Conservation (phyloP, 257 asterid genomes). For the Cinchona pubescens region DNA sequence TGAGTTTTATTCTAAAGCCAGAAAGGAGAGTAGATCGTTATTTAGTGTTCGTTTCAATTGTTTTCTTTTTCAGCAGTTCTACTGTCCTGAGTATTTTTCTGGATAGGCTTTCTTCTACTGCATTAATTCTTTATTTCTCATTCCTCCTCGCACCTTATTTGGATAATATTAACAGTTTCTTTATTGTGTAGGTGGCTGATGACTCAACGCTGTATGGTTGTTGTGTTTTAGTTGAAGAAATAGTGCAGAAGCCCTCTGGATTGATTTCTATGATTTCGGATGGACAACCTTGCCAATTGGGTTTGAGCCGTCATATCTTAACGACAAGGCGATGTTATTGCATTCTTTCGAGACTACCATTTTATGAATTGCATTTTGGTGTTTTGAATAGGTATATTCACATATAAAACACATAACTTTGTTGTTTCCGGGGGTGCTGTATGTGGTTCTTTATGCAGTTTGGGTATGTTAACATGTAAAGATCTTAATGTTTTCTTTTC, state of each 20-base stretch:
- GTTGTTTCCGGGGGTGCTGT: not conserved
- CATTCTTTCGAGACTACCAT: conserved; percentile 93
- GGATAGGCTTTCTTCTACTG: not conserved
- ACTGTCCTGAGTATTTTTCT: not conserved
- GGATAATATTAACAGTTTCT: not conserved
- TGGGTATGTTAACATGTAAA: not conserved
- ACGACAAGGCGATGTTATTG: conserved; percentile 97
- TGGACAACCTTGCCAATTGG: conserved; percentile 47
- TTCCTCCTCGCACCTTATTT: not conserved
- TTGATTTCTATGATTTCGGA: conserved; percentile 81
- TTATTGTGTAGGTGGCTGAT: conserved; percentile 76
- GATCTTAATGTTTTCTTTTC: not conserved
- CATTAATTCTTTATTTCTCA: not conserved
- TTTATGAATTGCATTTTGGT: conserved; percentile 91
- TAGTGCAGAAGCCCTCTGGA: conserved; percentile 84
- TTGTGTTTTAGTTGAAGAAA: conserved; percentile 94
- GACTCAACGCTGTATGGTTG: conserved; percentile 95
- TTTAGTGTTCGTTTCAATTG: not conserved
- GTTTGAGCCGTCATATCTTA: conserved; percentile 69
- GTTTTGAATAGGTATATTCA: conserved; percentile 72
- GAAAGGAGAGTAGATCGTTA: not conserved
- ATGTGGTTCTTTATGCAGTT: conserved; percentile 4
- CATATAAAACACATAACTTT: not conserved
- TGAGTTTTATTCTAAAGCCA: not conserved
- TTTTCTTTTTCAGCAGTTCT: not conserved